phyloP scores from a whole-genome alignment of 345 rosid genomes.

The Boechera stricta region DNA sequence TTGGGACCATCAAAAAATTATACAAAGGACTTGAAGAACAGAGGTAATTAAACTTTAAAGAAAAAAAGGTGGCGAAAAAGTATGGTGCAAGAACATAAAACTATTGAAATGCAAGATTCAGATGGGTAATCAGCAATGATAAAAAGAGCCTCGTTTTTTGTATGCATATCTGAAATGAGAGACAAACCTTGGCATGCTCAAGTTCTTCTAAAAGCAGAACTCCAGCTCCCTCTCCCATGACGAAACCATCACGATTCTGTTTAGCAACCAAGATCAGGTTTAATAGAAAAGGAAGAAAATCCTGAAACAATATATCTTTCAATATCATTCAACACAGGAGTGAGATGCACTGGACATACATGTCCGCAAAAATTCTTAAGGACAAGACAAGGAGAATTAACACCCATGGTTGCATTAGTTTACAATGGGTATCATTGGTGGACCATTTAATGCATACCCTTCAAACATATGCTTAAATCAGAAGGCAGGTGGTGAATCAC shows the following conservation, averaged over 20 bases:
- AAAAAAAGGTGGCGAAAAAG: neutral
- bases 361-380: neutral
- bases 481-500: neutral
- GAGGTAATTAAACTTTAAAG: neutral
- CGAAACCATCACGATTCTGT: conserved; percentile 96
- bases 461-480: neutral
- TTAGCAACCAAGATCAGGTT: conserved; percentile 23
- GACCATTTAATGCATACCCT: conserved; percentile 12
- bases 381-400: neutral
- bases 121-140: neutral
- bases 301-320: neutral
- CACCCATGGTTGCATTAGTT: neutral
- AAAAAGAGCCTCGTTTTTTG: neutral
- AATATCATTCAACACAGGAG: neutral
- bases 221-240: conserved; percentile 98
- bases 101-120: neutral
- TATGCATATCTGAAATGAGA: neutral
- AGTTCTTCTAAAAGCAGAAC: conserved; percentile 92
- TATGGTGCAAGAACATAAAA: neutral
- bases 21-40: neutral
- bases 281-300: neutral
- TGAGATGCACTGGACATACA: neutral
- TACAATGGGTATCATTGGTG: neutral
- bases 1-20: neutral
- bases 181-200: conserved; percentile 89